Base-by-base conservation (phyloP, 805 yeast genomes). In the Saccharomyces kudriavzevii region DNA sequence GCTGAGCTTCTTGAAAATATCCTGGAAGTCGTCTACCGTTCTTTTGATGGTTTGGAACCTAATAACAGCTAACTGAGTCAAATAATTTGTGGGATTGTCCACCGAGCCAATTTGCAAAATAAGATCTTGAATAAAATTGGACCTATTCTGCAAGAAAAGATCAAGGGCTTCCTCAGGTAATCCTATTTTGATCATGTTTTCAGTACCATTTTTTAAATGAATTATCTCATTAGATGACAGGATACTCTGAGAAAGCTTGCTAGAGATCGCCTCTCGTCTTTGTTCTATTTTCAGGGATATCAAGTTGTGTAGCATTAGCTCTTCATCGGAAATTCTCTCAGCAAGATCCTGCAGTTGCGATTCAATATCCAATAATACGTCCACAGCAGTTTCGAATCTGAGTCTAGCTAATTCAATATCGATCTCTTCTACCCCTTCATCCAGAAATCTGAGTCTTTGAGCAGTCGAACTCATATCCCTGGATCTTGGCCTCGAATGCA, bases 391-490 rank as follows among this genome's bases (percentile, higher is more conserved):
- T 47, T 71, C 62, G 67, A 77, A 84, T 52, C 77, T 75, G 51
- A 80, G 77, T 60, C 85, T 84, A 10, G 88, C 84, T 26, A 86
- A 74, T 52, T 75, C 75, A 13, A 84, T 80, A 64, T 87, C 94
- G 45, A 85, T 75, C 52, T 85, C 89, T 61, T 86, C 89, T 17
- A 87, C 72, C 30, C 74, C 68, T 51, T 83, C 85, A 60, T 85
- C 90, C 13, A 83, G 71, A 29, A 70, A 70, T 52, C 79, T 78
- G 52, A 85, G 70, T 20, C 71, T 78, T 52, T 75, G 73, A 56
- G 80, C 71, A 14, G 73, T 52, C 51, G 62, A 72, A 64, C 66
- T 70, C 56, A 63, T 60, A 60, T 83, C 85, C 51, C 75, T 69
- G 20, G 84, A 77, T 45, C 82, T 65, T 52, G 83, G 75, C 53